These are phyloP conservation scores for Amanita pseudoporphyria DNA, from an alignment of 768 basidiomycete genomes.

Conservation along the genomic window DNA sequence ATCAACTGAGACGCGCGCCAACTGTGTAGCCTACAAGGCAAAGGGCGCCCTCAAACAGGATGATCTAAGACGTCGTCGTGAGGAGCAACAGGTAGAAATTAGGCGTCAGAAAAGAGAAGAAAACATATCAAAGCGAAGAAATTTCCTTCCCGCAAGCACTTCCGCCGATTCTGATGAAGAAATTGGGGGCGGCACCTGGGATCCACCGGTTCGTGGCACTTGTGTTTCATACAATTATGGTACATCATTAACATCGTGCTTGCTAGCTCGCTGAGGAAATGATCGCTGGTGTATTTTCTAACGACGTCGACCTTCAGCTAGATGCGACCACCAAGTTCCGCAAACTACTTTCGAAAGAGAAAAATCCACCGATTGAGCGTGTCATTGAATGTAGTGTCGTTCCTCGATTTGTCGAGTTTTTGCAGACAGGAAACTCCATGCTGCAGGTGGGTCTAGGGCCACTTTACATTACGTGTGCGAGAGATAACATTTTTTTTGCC, in stretches of 20 bases:
- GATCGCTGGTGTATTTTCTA: constrained; percentile 88
- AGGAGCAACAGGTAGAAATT: constrained; percentile 99
- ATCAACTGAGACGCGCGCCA: constrained; percentile 28
- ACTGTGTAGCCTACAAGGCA: constrained; percentile 71
- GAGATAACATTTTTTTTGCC: constrained; percentile 6
- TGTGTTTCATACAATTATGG: constrained; percentile 8
- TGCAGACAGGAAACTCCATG: constrained; percentile 72
- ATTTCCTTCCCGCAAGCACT: constrained; percentile 64
- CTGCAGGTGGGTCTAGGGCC: constrained; percentile 49
- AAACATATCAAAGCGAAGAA: constrained; percentile 95
- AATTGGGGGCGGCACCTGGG: constrained; percentile 58
- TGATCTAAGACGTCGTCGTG: constrained; percentile 91
- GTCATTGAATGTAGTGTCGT: constrained; percentile 98
- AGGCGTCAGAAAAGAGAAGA: constrained; percentile 97
- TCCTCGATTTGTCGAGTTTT: constrained; percentile 93
- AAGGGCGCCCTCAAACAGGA: constrained; percentile 85
- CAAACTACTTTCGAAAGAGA: constrained; percentile 97
- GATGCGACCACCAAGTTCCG: constrained; percentile 98
- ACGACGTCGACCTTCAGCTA: constrained; percentile 84
- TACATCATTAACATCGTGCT: constrained; percentile 10
- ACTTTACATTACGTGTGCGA: constrained; percentile 4
- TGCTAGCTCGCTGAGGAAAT: constrained; percentile 79
- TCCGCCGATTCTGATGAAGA: constrained; percentile 90
- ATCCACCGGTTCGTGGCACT: constrained; percentile 54
- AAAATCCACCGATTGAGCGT: constrained; percentile 97